Conservation (phyloP, 2,329 filamentous ascomycete species). For the Akanthomyces uredinophilus region DNA sequence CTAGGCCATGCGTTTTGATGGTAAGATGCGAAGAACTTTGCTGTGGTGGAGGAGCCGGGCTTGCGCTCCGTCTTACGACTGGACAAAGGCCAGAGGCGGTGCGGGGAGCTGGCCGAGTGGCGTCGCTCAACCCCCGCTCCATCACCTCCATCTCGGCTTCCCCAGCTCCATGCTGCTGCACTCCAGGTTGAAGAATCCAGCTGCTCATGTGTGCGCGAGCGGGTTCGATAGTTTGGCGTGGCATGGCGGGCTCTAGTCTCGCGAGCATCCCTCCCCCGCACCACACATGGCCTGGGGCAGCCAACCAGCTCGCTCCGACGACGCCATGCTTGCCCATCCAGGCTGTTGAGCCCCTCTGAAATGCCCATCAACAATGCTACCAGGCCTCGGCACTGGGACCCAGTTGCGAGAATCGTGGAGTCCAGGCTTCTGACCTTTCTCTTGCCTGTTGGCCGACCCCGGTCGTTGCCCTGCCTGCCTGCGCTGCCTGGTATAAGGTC, state of each 20-base stretch:
- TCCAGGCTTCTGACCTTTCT: not conserved
- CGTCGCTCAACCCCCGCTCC: slow-evolving; percentile 6
- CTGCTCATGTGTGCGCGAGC: not conserved
- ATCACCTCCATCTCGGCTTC: slow-evolving; percentile 6
- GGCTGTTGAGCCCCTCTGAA: not conserved
- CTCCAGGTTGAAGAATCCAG: not conserved
- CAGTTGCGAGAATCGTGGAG: not conserved
- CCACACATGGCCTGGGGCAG: slow-evolving; percentile 2
- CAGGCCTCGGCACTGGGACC: slow-evolving; percentile 10
- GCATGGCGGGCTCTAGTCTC: not conserved
- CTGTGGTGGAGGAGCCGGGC: not conserved
- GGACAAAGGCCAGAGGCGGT: not conserved
- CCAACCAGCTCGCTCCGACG: not conserved
- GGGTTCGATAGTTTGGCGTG: not conserved
- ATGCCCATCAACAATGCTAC: not conserved
- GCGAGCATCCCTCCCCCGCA: slow-evolving; percentile 6
- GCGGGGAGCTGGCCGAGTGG: slow-evolving; percentile 6
- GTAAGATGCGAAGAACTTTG: not conserved
- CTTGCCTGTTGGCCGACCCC: not conserved
- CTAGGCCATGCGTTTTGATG: not conserved
- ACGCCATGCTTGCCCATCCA: not conserved
- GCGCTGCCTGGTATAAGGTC: slow-evolving; percentile 8
- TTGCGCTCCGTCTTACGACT: not conserved
- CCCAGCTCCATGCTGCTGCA: not conserved
- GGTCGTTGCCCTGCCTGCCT: not conserved